A percentile compares a stretch with the other conserved stretches of the same genome.
These are phyloP conservation scores for Lactarius deliciosus DNA, from an alignment of 768 basidiomycete species.

Conservation along the genomic window DNA sequence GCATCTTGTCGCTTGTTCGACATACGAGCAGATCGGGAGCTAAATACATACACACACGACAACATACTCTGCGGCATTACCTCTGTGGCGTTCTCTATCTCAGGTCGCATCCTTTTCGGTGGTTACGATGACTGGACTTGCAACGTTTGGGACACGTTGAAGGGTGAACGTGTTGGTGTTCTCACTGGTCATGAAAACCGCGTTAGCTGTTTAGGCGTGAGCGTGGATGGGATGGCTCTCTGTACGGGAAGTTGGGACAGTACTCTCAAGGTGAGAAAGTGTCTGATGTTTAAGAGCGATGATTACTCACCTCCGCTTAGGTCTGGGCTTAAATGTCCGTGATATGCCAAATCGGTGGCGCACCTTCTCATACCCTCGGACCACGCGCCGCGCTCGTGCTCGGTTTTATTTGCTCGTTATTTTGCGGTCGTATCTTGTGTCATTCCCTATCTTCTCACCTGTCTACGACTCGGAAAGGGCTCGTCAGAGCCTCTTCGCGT, in stretches of 20 bases:
- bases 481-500: constrained; percentile 53
- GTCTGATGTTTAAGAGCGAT: constrained; percentile 10
- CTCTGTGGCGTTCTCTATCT: constrained; percentile 97
- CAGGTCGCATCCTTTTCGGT: constrained; percentile 95
- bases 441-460: constrained; percentile 51
- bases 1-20: constrained; percentile 98
- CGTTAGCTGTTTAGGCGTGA: constrained; percentile 95
- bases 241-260: constrained; percentile 99
- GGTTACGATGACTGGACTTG: constrained; percentile 99
- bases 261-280: constrained; percentile 75
- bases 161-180: constrained; percentile 97
- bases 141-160: constrained; percentile 99
- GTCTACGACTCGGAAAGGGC: constrained; percentile 32
- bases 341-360: constrained; percentile 19
- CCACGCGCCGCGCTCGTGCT: constrained; percentile 19
- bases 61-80: constrained; percentile 99
- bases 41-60: constrained; percentile 97
- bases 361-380: constrained; percentile 25
- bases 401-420: constrained; percentile 27
- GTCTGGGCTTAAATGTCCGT: constrained; percentile 71
- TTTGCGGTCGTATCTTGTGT: constrained; percentile 49
- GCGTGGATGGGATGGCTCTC: constrained; percentile 95
- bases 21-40: constrained; percentile 94
- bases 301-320: constrained; percentile 39
- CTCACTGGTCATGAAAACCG: constrained; percentile 98